Base-by-base conservation (phyloP, 2,329 filamentous ascomycete species). In the Clonostachys solani region DNA sequence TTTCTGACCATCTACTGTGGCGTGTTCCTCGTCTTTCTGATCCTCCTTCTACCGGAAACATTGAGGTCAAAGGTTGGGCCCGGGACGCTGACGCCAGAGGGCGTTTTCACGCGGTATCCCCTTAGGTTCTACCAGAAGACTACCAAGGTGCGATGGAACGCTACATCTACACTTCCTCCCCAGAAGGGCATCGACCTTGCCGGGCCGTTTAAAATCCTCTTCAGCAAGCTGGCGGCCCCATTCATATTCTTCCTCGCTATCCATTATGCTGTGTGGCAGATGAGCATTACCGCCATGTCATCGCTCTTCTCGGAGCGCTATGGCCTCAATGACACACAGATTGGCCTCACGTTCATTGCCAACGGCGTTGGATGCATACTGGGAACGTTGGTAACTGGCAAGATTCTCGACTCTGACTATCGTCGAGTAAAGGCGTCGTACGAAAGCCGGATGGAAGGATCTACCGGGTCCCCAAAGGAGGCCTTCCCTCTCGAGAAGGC, bases 321-420 rank as follows among this genome's bases (percentile, higher is more conserved):
- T 51, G 59, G 65, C 16, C 78, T 73, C 50, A 68, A 71, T 52
- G 69, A 77, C 40, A 61, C 81, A 12, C 64, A 76, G 51, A 67
- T 78, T 29, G 77, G 78, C 3, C 65, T 81, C 4, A 78, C 77
- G 52, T 81, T 75, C 54, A 64, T 81, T 12, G 77, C 77, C 1
- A 74, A 80, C 45, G 78, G 77, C 1, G 56, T 72, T 3, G 75
- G 75, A 4, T 78, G 73, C 48, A 73, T 68, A 36, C 49, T 71
- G 8, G 70, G 75, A 1, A 71, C 75, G 12, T 54, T 80, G 19
- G 59, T 62, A 13, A 77, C 80, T 50, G 86, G 88, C 6, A 73
- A 74, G 52, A 57, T 80, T 6, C 66, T 79, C 43, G 77, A 81
- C 62, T 83, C 80, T 73, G 91, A 91, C 61, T 95, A 88, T 62